Conservation (phyloP, 192 early-diverging fungal species). For the Linnemannia hyalina region DNA sequence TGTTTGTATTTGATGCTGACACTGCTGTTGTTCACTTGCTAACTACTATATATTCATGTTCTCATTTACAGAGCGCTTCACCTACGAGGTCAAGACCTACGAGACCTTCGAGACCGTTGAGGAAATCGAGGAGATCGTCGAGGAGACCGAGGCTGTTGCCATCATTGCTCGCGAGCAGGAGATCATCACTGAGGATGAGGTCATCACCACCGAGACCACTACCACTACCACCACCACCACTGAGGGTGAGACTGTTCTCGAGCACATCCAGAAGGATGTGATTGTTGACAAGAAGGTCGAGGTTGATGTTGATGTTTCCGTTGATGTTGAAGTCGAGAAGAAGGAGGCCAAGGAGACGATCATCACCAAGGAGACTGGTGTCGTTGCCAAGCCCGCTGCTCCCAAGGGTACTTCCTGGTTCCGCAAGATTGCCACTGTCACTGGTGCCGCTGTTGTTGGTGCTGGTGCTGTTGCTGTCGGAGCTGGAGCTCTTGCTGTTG, state of each 20-base stretch:
- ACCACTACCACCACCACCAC: background rate
- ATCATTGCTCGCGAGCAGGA: slow-evolving; percentile 4
- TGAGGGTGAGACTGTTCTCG: background rate
- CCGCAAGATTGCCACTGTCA: background rate
- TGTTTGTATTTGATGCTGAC: no score
- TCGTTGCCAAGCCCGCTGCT: slow-evolving; percentile 20
- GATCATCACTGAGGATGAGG: background rate
- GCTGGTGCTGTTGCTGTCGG: slow-evolving; percentile 6
- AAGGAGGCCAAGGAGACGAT: background rate
- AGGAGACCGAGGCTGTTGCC: background rate
- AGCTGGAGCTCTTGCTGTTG: background rate
- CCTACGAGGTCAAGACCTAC: slow-evolving; percentile 18
- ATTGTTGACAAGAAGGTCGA: no score
- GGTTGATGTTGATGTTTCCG: no score
- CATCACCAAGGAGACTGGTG: background rate
- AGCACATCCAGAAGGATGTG: no score
- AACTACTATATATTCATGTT: no score
- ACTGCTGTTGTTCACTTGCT: no score
- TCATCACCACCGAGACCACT: background rate
- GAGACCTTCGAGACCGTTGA: slow-evolving; percentile 8
- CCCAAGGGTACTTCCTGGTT: slow-evolving; percentile 20
- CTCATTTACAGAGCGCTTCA: slow-evolving; percentile 24
- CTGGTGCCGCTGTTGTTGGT: background rate
- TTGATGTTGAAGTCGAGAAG: no score
- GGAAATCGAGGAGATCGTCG: background rate